Conservation (phyloP, 306 rosid genomes). For the Lotus japonicus region DNA sequence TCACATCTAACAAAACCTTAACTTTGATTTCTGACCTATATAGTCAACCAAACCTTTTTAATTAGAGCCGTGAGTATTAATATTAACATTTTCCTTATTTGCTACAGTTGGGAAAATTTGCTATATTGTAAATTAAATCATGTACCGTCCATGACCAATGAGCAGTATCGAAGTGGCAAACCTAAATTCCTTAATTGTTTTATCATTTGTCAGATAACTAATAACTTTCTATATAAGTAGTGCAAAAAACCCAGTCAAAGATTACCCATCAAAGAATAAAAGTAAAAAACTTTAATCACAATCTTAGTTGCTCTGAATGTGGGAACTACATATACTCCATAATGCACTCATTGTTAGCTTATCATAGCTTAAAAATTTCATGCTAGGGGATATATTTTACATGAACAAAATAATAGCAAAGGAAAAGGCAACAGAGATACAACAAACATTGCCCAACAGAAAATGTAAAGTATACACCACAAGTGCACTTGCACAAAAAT, state of each 20-base stretch:
- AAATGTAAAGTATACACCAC: no score
- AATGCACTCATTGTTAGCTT: no score
- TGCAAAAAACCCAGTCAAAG: not conserved
- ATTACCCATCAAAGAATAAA: not conserved
- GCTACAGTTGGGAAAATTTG: not conserved
- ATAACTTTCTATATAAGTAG: not conserved
- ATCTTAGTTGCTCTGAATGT: not conserved
- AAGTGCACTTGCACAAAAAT: no score
- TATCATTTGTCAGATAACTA: not conserved
- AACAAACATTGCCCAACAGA: no score
- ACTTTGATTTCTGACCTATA: not conserved
- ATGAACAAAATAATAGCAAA: no score
- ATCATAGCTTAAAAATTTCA: no score
- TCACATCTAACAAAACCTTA: not conserved
- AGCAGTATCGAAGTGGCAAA: no score
- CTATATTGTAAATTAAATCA: not conserved
- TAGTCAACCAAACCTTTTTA: no score
- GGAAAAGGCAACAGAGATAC: no score
- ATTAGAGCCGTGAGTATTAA: not conserved
- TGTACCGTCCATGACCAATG: not conserved
- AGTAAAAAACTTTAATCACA: not conserved
- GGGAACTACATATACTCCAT: no score
- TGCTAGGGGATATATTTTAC: no score
- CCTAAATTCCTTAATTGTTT: not conserved
- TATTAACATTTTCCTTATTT: not conserved